Conservation (phyloP, 140 eudicot genomes). For the Ambrosia hybrid region DNA sequence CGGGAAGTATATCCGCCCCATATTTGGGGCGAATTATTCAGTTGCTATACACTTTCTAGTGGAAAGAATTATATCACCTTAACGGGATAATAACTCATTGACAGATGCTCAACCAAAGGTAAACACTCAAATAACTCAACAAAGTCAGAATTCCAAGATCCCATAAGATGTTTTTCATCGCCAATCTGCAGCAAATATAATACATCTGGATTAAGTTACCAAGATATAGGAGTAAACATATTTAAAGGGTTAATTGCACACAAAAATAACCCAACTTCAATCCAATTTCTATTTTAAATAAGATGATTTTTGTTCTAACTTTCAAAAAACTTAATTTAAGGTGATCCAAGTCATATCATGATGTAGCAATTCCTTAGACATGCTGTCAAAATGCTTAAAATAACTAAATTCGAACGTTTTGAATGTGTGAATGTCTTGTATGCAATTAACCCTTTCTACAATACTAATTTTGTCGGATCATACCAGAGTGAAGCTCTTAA, state of each 20-base stretch:
- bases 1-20: background rate
- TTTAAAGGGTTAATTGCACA: background rate
- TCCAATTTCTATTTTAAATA: background rate
- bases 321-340: background rate
- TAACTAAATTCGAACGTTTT: no score
- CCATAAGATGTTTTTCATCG: constrained; percentile 6
- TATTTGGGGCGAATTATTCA: no score
- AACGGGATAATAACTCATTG: constrained; percentile 24
- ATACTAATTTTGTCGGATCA: background rate
- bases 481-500: constrained; percentile 38
- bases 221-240: background rate
- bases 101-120: constrained; percentile 40
- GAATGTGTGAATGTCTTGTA: no score
- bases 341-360: no score
- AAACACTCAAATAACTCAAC: constrained; percentile 28
- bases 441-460: no score
- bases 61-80: constrained; percentile 10
- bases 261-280: background rate
- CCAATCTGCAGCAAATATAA: constrained; percentile 21
- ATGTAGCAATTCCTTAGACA: no score
- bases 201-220: background rate
- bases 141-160: constrained; percentile 32
- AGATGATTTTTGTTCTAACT: background rate
- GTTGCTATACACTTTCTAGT: background rate
- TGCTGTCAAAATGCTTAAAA: no score